Conservation (phyloP, 2,329 filamentous ascomycete genomes). For the Alternaria hordeiaustralica region DNA sequence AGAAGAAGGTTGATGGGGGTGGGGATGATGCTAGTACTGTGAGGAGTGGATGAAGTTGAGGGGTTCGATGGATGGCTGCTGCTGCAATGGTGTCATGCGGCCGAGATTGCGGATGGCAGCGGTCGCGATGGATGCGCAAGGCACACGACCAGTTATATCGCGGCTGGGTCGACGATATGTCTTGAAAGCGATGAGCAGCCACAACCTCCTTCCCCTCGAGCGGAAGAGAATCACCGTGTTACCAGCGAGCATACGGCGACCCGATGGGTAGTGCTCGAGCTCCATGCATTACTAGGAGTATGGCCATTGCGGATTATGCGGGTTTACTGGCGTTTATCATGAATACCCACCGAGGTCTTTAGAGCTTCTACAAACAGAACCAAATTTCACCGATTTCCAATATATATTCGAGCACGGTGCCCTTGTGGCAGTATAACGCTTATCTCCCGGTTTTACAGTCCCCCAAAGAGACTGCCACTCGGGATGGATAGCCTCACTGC, state of each 20-base stretch:
- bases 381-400: neutral
- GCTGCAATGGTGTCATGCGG: neutral
- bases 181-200: neutral
- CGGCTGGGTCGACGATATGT: neutral
- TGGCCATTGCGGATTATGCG: rapidly evolving
- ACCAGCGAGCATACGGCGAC: neutral
- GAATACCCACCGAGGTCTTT: neutral
- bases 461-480: too few species aligned
- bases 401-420: neutral
- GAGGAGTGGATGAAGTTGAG: conserved; percentile 19
- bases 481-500: too few species aligned
- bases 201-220: too few species aligned
- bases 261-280: rapidly evolving
- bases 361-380: neutral
- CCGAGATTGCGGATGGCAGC: neutral
- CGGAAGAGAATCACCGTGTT: neutral
- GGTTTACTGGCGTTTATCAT: neutral
- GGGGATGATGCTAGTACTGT: conserved; percentile 30
- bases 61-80: neutral
- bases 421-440: too few species aligned
- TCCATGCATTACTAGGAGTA: neutral
- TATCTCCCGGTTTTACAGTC: too few species aligned
- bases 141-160: neutral
- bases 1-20: conserved; percentile 17
- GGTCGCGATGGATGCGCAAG: neutral